Conservation (phyloP, 139 green algal species). For the Chlorella sp. region DNA sequence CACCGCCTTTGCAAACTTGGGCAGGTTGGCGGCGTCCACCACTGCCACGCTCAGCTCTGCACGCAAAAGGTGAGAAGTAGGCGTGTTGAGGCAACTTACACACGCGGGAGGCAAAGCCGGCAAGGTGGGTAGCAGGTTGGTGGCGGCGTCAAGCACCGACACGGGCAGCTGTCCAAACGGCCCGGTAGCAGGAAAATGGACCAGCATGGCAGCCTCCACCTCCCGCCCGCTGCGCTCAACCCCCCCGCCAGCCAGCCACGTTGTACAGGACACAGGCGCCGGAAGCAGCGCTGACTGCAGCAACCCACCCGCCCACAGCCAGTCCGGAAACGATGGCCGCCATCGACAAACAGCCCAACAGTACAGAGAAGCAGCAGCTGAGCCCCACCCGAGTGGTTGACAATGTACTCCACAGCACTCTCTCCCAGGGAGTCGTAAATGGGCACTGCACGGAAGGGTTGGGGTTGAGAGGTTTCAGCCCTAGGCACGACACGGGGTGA, state of each 20-base stretch:
- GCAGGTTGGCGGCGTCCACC: slow-evolving; percentile 38
- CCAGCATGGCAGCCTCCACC: background rate
- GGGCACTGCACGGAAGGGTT: slow-evolving; percentile 68
- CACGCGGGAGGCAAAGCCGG: background rate
- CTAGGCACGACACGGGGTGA: background rate
- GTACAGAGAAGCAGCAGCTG: background rate
- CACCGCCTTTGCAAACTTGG: slow-evolving; percentile 53
- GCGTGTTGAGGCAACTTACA: too few relatives aligned
- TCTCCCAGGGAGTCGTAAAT: slow-evolving; percentile 95
- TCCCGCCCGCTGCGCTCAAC: too few relatives aligned
- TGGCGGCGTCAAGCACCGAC: background rate
- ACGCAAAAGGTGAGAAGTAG: background rate
- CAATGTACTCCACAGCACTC: slow-evolving; percentile 90
- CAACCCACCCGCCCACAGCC: too few relatives aligned
- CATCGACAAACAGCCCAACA: too few relatives aligned
- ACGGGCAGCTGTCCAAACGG: background rate
- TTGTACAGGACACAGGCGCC: background rate
- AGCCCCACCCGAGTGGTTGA: slow-evolving; percentile 74
- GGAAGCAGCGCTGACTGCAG: too few relatives aligned
- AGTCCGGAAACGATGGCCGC: too few relatives aligned
- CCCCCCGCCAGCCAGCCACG: too few relatives aligned
- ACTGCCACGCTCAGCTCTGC: slow-evolving; percentile 21
- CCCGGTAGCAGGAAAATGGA: background rate
- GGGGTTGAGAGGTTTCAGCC: background rate
- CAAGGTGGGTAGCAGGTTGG: background rate